These are phyloP conservation scores for Cudoniella acicularis DNA, from an alignment of 495 filamentous ascomycete species.

Conservation along the genomic window DNA sequence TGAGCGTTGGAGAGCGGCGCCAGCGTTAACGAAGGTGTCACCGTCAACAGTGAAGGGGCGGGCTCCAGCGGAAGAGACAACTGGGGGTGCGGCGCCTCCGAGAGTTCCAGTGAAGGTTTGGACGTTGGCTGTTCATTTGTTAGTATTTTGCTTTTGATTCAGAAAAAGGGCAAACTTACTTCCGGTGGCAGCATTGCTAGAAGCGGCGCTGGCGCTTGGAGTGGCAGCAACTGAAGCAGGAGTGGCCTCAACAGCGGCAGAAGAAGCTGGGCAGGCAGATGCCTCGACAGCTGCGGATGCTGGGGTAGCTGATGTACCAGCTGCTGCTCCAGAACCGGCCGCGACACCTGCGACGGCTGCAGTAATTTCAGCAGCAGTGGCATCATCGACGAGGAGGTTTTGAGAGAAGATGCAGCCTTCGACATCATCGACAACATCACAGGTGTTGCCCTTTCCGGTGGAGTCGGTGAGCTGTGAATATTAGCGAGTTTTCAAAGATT, in stretches of 20 bases:
- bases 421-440: constrained; percentile 45
- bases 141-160: constrained; percentile 21
- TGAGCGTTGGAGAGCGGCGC: constrained; percentile 48
- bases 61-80: constrained; percentile 38
- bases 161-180: constrained; percentile 14
- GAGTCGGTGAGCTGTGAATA: constrained; percentile 42
- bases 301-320: too few species aligned
- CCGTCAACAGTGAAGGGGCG: constrained; percentile 55
- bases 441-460: constrained; percentile 57
- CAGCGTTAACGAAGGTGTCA: constrained; percentile 44
- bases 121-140: constrained; percentile 34
- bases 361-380: constrained; percentile 49
- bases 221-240: constrained; percentile 1
- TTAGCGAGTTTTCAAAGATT: neutral
- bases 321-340: constrained; percentile 13
- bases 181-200: constrained; percentile 7
- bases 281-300: neutral
- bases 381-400: constrained; percentile 56
- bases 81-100: constrained; percentile 47
- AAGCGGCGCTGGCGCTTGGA: constrained; percentile 19
- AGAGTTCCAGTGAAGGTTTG: constrained; percentile 55
- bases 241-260: constrained; percentile 10
- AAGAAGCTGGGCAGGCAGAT: constrained; percentile 1
- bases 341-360: constrained; percentile 42
- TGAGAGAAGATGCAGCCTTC: constrained; percentile 60